Base-by-base conservation (phyloP, 78 protist species). In the Guillardia theta region DNA sequence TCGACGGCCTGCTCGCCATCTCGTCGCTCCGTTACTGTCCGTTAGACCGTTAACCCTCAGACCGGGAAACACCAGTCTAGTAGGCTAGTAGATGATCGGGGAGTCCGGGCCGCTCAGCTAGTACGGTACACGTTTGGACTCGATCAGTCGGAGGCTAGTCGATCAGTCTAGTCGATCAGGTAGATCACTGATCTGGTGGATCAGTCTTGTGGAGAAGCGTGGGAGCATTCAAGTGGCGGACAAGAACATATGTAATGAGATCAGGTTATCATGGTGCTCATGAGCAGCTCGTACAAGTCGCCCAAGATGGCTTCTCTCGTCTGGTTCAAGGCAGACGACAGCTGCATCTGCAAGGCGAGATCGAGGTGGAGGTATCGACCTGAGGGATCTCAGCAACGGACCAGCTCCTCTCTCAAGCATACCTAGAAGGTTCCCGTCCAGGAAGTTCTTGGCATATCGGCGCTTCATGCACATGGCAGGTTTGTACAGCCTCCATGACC, bases 341-440 rank as follows among this genome's bases (percentile, higher is more conserved):
- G 90, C 48, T 78, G 90, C 50, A 36, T 37, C 90, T 78, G 90
- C 24, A 78, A 50, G 30, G 43, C 90, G 1, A 78, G 90, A 8
- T 78, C 90, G 0, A 78, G 48, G 48, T 78, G 90, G 37, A 78
- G 48, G 48, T 78, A 78, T 8, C 90, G 90, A 36, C 83, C 62
- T 53, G 62, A 12, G 18, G 62, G 33, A 53, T 53, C 12, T 53
- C 62, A 53, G 62, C 62, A 12, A 53, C 62, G 18, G 33, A 53
- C 62, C 12, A 12, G 18, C 62, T 12, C 12, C 33, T 21, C 33
- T 53, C 18, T 18, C 12, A 12, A 18, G 62, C 62, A 21, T 21
- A 64, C 80, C 90, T 24, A 78, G 90, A 30, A 78, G 90, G 45
- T 37, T 78, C 43, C 50, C 18, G 12, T 78, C 90, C 43, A 78